Evolutionary conservation across 2,329 filamentous ascomycete species (phyloP).

Genomic region (Arthrobotrys sinensis): DNA sequence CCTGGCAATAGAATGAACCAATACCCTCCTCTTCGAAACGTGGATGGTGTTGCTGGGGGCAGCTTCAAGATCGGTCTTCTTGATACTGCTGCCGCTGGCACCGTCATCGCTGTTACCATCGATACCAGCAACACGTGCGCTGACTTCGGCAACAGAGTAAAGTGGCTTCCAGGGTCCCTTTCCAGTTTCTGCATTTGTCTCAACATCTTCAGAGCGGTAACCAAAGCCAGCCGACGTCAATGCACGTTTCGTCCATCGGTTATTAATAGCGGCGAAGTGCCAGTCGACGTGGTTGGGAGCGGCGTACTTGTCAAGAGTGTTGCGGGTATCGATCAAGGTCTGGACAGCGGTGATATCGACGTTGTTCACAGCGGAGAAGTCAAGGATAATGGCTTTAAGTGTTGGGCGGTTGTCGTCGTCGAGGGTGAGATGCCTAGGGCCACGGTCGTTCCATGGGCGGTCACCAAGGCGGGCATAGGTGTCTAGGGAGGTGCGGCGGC

Average conservation of each 20-base stretch:
- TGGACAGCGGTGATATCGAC: constrained; percentile 94
- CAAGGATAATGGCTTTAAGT: constrained; percentile 90
- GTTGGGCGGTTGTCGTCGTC: constrained; percentile 74
- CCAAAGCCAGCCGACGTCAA: constrained; percentile 91
- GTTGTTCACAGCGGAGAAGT: constrained; percentile 94
- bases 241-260: constrained; percentile 93
- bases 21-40: constrained; percentile 72
- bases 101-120: constrained; percentile 62
- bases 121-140: constrained; percentile 74
- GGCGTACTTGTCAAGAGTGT: constrained; percentile 90
- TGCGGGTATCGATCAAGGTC: constrained; percentile 91
- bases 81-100: constrained; percentile 61
- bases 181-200: constrained; percentile 71
- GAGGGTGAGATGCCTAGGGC: constrained; percentile 70
- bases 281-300: constrained; percentile 87
- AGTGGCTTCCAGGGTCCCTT: constrained; percentile 83
- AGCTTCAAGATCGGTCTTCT: constrained; percentile 66
- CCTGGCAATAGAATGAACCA: constrained; percentile 87
- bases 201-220: constrained; percentile 72
- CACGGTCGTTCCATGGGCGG: constrained; percentile 87
- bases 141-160: constrained; percentile 90
- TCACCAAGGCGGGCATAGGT: constrained; percentile 79
- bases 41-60: constrained; percentile 62
- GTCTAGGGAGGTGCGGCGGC: constrained; percentile 81
- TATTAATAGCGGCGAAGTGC: constrained; percentile 95